phyloP scores from a whole-genome alignment of 164 flowering plant genomes.

The Paratinospora sagittata region DNA sequence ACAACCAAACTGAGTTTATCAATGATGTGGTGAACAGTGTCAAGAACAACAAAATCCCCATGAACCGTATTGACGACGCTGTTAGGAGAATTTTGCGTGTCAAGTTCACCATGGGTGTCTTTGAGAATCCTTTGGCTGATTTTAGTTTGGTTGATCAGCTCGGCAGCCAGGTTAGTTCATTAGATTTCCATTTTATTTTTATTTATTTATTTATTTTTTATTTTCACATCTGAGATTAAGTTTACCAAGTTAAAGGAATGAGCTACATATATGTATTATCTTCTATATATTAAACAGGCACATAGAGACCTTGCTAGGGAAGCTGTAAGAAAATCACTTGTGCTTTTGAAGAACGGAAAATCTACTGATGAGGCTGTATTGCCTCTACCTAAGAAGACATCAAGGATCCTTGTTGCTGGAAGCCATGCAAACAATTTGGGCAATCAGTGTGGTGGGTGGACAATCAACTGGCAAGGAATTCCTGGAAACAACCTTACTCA shows the following conservation, averaged over 20 bases:
- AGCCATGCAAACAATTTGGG: conserved; percentile 10
- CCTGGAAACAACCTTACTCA: conserved; percentile 4
- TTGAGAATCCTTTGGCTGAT: conserved; percentile 10
- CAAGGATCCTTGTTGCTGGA: conserved; percentile 10
- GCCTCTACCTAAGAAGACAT: conserved; percentile 3
- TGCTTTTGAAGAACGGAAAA: conserved; percentile 7
- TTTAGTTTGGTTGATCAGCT: background rate
- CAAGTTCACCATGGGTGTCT: conserved; percentile 11
- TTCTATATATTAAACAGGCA: background rate
- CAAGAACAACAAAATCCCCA: conserved; percentile 3
- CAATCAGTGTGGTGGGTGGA: conserved; percentile 12
- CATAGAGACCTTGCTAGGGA: conserved; percentile 13
- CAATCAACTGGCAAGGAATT: conserved; percentile 10
- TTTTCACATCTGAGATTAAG: no score
- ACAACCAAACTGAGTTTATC: conserved; percentile 7
- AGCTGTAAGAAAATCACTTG: conserved; percentile 9
- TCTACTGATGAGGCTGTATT: background rate
- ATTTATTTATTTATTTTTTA: no score
- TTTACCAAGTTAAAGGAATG: no score
- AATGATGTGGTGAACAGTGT: background rate
- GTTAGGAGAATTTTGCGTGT: conserved; percentile 9
- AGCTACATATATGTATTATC: no score
- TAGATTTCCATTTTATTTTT: background rate
- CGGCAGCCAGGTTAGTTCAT: conserved; percentile 5
- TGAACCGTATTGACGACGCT: conserved; percentile 13